Conservation (phyloP, 225 moss, liverwort and hornwort genomes). For the Physcomitrium patens region DNA sequence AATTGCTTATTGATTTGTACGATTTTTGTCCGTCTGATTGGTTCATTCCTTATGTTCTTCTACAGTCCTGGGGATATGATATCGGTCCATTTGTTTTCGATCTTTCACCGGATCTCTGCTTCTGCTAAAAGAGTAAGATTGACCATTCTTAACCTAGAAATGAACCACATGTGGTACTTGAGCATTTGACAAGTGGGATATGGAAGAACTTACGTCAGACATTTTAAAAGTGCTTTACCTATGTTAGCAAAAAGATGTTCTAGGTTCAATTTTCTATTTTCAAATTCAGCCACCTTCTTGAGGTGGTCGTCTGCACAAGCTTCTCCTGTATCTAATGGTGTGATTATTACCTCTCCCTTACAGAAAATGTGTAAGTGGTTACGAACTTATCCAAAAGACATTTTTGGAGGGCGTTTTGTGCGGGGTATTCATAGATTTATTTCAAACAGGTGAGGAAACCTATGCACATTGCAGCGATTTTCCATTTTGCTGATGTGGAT, state of each 20-base stretch:
- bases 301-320: constrained; percentile 1
- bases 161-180: not conserved
- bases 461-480: not conserved
- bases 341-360: constrained; percentile 5
- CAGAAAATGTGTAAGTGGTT: constrained; percentile 74
- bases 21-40: constrained; percentile 10
- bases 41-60: constrained; percentile 17
- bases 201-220: not conserved
- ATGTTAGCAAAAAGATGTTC: not conserved
- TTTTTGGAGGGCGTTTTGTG: constrained; percentile 76
- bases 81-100: constrained; percentile 55
- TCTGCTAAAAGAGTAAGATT: constrained; percentile 54
- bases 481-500: not conserved
- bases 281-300: not conserved
- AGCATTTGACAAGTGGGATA: constrained; percentile 2
- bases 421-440: constrained; percentile 70
- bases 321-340: constrained; percentile 10
- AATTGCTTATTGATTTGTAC: not conserved
- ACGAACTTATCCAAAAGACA: constrained; percentile 64
- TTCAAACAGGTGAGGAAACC: constrained; percentile 53
- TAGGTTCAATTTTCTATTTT: constrained; percentile 1
- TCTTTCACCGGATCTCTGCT: constrained; percentile 54
- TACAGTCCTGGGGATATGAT: constrained; percentile 69
- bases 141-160: not conserved
- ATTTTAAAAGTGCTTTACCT: constrained; percentile 4